Conservation (phyloP, 768 basidiomycete species). For the Lactarius psammicola region DNA sequence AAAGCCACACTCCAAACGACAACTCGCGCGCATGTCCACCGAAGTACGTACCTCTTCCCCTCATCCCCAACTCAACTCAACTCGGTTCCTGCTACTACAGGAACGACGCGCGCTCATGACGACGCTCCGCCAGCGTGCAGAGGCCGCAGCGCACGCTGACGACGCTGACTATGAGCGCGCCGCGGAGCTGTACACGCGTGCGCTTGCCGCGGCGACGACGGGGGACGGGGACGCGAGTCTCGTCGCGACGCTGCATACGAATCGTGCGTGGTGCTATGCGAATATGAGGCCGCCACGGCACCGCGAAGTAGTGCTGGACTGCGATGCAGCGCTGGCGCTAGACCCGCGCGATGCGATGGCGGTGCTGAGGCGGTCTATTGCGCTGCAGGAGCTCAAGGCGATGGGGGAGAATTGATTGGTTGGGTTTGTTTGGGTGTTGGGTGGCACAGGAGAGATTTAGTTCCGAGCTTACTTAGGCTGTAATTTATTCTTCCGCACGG, state of each 20-base stretch:
- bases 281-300: constrained; percentile 83
- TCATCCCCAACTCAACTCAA: background rate
- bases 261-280: constrained; percentile 94
- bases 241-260: constrained; percentile 68
- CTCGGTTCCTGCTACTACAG: too few relatives aligned
- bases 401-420: too few relatives aligned
- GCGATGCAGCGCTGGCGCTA: constrained; percentile 79
- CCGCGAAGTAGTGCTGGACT: constrained; percentile 82
- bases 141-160: constrained; percentile 60
- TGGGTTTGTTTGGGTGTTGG: too few relatives aligned
- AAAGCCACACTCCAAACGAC: background rate
- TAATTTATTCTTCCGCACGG: too few relatives aligned
- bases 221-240: constrained; percentile 63
- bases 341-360: constrained; percentile 86
- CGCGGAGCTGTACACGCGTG: constrained; percentile 65
- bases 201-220: constrained; percentile 68
- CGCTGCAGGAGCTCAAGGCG: constrained; percentile 55
- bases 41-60: background rate
- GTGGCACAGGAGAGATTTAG: too few relatives aligned
- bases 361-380: constrained; percentile 82
- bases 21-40: background rate
- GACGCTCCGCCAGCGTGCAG: constrained; percentile 66
- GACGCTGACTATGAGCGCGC: constrained; percentile 51
- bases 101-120: constrained; percentile 62
- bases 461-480: too few relatives aligned